Conservation (phyloP, 2,329 filamentous ascomycete genomes). For the Apiospora saccharicola region DNA sequence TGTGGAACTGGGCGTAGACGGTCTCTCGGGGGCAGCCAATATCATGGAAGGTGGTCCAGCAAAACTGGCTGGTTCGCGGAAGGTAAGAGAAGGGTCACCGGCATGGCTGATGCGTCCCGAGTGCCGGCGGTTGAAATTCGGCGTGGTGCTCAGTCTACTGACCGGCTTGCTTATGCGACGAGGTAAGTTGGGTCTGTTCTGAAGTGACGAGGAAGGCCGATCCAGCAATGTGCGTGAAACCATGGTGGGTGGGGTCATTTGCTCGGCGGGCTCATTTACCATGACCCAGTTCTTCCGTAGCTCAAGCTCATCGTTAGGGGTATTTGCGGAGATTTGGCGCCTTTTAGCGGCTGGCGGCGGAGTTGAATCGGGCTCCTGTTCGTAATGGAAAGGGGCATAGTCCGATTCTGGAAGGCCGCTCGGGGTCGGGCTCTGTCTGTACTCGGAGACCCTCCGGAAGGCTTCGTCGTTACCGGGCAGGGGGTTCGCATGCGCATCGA, state of each 20-base stretch:
- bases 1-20: constrained; percentile 29
- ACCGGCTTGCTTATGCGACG: constrained; percentile 56
- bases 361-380: constrained; percentile 48
- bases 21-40: constrained; percentile 34
- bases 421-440: constrained; percentile 34
- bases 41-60: constrained; percentile 54
- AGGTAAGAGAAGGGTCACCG: constrained; percentile 51
- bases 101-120: constrained; percentile 56
- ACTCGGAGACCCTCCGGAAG: constrained; percentile 29
- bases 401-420: constrained; percentile 45
- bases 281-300: constrained; percentile 76
- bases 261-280: constrained; percentile 54
- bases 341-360: constrained; percentile 60
- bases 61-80: constrained; percentile 59
- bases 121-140: constrained; percentile 38
- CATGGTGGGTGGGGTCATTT: constrained; percentile 34
- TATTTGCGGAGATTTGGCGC: constrained; percentile 58
- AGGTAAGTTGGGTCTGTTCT: constrained; percentile 34
- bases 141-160: constrained; percentile 42
- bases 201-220: not conserved
- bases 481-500: constrained; percentile 56
- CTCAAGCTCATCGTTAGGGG: constrained; percentile 63
- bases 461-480: not conserved
- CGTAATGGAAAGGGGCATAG: constrained; percentile 42
- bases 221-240: not conserved